A percentile compares a stretch with the other conserved stretches of the same genome.
Conservation (phyloP, 2,329 filamentous ascomycete species). For the Phaeosphaeria sp. region DNA sequence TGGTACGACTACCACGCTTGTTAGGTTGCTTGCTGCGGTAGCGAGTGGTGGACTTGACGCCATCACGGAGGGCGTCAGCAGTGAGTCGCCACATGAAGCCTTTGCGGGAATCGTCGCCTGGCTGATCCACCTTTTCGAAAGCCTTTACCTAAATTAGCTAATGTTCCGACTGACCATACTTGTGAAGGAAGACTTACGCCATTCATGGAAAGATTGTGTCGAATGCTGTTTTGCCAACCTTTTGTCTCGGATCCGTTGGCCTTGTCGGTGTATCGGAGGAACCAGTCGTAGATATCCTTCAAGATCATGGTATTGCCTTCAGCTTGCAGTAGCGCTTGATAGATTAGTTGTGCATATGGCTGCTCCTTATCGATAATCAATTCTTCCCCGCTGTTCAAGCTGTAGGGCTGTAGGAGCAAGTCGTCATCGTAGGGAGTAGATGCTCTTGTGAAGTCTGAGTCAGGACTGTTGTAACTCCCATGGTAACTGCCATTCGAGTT, state of each 20-base stretch:
- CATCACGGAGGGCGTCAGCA: conserved; percentile 69
- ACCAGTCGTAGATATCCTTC: conserved; percentile 91
- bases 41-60: conserved; percentile 83
- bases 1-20: conserved; percentile 45
- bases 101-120: conserved; percentile 65
- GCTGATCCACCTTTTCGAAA: conserved; percentile 60
- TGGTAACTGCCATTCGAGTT: conserved; percentile 25
- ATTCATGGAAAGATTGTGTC: conserved; percentile 97
- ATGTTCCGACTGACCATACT: not conserved
- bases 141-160: conserved; percentile 50
- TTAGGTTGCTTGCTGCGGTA: conserved; percentile 56
- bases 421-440: conserved; percentile 32
- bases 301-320: conserved; percentile 75
- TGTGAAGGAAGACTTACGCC: conserved; percentile 62
- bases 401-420: conserved; percentile 8
- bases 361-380: conserved; percentile 54
- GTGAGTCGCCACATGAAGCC: conserved; percentile 79
- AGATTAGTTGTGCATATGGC: conserved; percentile 85
- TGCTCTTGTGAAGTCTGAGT: conserved; percentile 27
- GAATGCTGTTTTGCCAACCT: conserved; percentile 95
- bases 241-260: conserved; percentile 61
- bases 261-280: conserved; percentile 80
- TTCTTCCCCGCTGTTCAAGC: conserved; percentile 20
- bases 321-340: conserved; percentile 72
- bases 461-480: conserved; percentile 25